These are phyloP conservation scores for Gnetum montanum DNA, from an alignment of 75 land plant species.

Conservation along the genomic window DNA sequence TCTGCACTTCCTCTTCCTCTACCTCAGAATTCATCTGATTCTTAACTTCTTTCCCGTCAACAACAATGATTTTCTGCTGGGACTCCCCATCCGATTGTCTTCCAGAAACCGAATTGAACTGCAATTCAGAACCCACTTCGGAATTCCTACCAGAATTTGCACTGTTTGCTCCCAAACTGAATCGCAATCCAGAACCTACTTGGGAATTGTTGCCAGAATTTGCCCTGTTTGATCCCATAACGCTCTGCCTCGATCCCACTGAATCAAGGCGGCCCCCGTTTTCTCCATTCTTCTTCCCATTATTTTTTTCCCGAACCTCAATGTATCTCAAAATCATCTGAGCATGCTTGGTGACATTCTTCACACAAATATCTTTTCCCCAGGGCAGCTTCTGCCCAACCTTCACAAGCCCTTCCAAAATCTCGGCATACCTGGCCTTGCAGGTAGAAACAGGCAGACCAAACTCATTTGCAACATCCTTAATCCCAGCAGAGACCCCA, in stretches of 20 bases:
- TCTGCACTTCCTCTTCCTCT: background rate
- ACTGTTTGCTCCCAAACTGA: background rate
- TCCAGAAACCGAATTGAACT: too few relatives aligned
- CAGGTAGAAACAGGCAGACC: conserved; percentile 6
- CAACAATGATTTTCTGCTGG: too few relatives aligned
- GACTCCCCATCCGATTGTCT: too few relatives aligned
- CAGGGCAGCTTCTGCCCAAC: conserved; percentile 16
- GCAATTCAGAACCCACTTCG: background rate
- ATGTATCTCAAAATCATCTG: conserved; percentile 17
- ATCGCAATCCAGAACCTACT: background rate
- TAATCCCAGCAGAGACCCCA: conserved; percentile 11
- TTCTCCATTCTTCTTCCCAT: too few relatives aligned
- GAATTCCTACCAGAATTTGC: background rate
- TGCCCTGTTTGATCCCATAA: too few relatives aligned
- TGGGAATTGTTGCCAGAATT: background rate
- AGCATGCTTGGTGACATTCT: conserved; percentile 13
- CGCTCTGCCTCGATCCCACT: too few relatives aligned
- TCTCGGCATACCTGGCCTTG: conserved; percentile 8
- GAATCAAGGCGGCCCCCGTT: too few relatives aligned
- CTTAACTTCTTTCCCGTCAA: background rate
- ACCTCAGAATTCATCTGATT: background rate
- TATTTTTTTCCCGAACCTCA: background rate
- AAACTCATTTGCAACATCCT: conserved; percentile 15
- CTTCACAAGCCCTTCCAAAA: conserved; percentile 2
- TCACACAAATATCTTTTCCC: conserved; percentile 23